These are phyloP conservation scores for Thraustochytrium sp. DNA, from an alignment of 352 stramenopile genomes.

Conservation along the genomic window DNA sequence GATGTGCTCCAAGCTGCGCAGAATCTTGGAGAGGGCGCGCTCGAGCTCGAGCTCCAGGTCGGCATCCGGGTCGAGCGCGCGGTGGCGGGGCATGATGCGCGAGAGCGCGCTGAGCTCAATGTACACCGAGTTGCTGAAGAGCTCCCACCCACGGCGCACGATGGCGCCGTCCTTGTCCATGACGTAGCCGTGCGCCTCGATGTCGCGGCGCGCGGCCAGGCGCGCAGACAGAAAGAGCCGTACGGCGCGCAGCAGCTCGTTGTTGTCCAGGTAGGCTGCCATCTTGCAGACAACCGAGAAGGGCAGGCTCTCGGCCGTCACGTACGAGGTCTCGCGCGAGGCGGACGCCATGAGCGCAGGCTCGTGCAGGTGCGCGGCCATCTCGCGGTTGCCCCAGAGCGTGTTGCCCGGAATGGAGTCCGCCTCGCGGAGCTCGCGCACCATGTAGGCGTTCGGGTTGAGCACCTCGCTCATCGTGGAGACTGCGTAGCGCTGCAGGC, in stretches of 20 bases:
- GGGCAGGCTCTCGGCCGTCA: not conserved
- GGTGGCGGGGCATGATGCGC: not conserved
- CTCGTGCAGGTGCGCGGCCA: not conserved
- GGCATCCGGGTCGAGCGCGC: not conserved
- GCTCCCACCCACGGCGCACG: not conserved
- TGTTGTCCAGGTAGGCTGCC: not conserved
- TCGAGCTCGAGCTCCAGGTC: slow-evolving; percentile 8
- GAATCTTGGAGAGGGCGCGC: not conserved
- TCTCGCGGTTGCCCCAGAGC: slow-evolving; percentile 4
- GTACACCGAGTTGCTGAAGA: slow-evolving; percentile 11
- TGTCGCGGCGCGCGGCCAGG: slow-evolving; percentile 19
- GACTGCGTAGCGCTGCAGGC: not conserved
- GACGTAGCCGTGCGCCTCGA: not conserved
- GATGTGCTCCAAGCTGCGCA: not conserved
- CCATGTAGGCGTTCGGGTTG: slow-evolving; percentile 7
- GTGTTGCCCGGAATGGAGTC: not conserved
- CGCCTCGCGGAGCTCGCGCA: not conserved
- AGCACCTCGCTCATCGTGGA: not conserved
- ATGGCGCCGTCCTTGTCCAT: not conserved
- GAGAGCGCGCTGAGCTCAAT: not conserved
- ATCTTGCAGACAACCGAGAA: not conserved
- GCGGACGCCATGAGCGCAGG: not conserved
- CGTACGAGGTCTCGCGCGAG: not conserved
- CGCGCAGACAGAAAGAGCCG: slow-evolving; percentile 33
- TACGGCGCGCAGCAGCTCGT: not conserved